Base-by-base conservation (phyloP, 2,329 filamentous ascomycete genomes). In the Helicocarpus griseus region DNA sequence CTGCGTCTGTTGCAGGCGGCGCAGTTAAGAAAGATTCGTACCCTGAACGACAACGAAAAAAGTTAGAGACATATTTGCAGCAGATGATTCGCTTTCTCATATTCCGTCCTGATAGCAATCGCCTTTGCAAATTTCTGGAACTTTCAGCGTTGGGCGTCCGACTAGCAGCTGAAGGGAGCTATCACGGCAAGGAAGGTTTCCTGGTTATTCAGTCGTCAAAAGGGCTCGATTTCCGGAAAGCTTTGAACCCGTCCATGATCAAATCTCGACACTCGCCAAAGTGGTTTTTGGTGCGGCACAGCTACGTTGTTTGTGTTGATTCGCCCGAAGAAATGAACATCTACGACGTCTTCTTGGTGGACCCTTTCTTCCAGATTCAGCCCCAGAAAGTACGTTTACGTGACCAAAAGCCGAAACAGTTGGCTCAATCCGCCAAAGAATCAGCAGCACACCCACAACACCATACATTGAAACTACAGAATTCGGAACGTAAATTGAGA, bases 321-420 rank as follows among this genome's bases (percentile, higher is more conserved):
- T 96, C 93, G 0, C 93, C 93, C 0, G 91, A 97, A 66, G 95
- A 95, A 61, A 95, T 97, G 86, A 91, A 95, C 62, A 94, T 97
- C 31, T 96, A 95, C 66, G 94, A 98, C 69, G 93, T 98, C 21
- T 97, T 96, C 67, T 77, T 98, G n/a, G 87, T 97, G 24, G 93
- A 98, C 64, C 79, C 86, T 1, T 85, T 87, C 61, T 98, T 98
- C 69, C 77, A 80, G 49, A 83, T 96, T 47, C 83, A 89, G 56
- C 82, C 86, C 51, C 89, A 89, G 69, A 65, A 78, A 75, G 60
- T 76, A 69, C 68, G 77, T 79, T 44, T 75, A 55, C 62, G 69
- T 58, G 64, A 70, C 57, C 61, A 74, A 53, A 74, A 73, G 43
- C 73, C 80, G 5, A 77, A 78, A 57, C 78, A 85, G 35, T 77